Evolutionary conservation across 148 eudicot species (phyloP), one percentile per base, ranked within the genome.

Genomic region (Nepenthes gracilis): DNA sequence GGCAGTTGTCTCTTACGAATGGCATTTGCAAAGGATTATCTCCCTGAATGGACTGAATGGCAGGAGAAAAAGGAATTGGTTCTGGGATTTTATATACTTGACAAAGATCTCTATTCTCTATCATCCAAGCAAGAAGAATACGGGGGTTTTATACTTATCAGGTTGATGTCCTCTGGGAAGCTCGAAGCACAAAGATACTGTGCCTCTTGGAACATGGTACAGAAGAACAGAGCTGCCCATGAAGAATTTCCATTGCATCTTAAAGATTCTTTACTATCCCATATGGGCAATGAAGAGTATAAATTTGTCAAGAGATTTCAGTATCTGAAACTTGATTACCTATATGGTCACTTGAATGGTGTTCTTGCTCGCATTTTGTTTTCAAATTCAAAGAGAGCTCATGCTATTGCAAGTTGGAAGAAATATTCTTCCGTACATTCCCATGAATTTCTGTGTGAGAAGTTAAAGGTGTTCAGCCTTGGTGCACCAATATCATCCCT

Each of bases 41-140:
- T 77, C 68, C 96, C 82, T 49, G 70, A 70, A 47, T 92, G 96
- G 96, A 69, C 83, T 55, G 78, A 85, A 62, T 92, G 96, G 98
- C 91, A 81, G 77, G 85, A 83, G 59, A 92, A 83, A 72, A 79
- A 74, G 66, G 78, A 78, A 6, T 57, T 84, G 45, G 86, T 75
- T 71, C 66, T 88, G 64, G 98, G 94, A 12, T 84, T 92, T 82
- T 76, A 75, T 64, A 70, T 92, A 38, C 82, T 88, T 40, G 76
- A 77, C 60, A 71, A 68, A 67, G 75, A 72, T 53, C 61, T 81
- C 13, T 81, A 75, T 37, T 59, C 62, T 14, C 70, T 78, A 52
- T 54, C 82, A 62, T 74, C 69, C 36, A 54, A 76, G 43, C 48
- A 58, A 6, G 79, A 76, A 57, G 70, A 69, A 58, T 65, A 73